These are phyloP conservation scores for Aspergillus caelatus DNA, from an alignment of 2,329 filamentous ascomycete genomes.

Conservation along the genomic window DNA sequence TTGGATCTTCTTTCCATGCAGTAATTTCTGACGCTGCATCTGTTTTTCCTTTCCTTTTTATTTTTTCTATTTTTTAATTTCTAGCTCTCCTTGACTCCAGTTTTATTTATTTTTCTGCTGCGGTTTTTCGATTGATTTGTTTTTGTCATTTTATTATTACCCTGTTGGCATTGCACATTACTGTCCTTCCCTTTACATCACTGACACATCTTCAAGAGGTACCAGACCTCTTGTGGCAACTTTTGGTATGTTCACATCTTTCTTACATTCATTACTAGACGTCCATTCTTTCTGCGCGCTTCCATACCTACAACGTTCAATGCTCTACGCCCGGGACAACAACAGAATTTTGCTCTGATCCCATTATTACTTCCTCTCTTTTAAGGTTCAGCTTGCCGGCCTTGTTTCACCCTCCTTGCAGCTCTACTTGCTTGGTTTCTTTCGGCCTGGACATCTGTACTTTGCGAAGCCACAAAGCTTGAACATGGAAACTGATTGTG, in stretches of 20 bases:
- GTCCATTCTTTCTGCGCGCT: constrained; percentile 14
- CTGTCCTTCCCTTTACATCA: constrained; percentile 22
- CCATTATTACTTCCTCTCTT: constrained; percentile 20
- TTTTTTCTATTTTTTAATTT: constrained; percentile 10
- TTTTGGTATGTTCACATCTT: constrained; percentile 28
- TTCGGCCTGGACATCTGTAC: constrained; percentile 20
- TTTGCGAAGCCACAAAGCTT: constrained; percentile 16
- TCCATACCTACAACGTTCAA: constrained; percentile 8
- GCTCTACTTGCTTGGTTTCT: constrained; percentile 27
- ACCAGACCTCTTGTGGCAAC: constrained; percentile 22
- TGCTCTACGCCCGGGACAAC: background rate
- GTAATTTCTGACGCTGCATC: background rate
- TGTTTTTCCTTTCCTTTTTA: background rate
- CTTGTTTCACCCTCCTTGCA: constrained; percentile 32
- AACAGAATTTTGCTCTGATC: background rate
- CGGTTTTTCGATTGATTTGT: background rate
- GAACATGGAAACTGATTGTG: constrained; percentile 33
- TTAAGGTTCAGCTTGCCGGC: constrained; percentile 27
- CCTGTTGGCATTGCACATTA: constrained; percentile 11
- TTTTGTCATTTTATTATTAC: constrained; percentile 10
- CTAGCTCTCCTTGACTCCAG: background rate
- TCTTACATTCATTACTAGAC: constrained; percentile 14
- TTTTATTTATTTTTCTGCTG: constrained; percentile 9
- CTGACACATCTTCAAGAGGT: constrained; percentile 25
- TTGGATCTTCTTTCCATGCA: background rate